Evolutionary conservation across 805 yeast genomes (phyloP), one percentile per base, ranked within the genome.

Genomic region (Candida awuae): DNA sequence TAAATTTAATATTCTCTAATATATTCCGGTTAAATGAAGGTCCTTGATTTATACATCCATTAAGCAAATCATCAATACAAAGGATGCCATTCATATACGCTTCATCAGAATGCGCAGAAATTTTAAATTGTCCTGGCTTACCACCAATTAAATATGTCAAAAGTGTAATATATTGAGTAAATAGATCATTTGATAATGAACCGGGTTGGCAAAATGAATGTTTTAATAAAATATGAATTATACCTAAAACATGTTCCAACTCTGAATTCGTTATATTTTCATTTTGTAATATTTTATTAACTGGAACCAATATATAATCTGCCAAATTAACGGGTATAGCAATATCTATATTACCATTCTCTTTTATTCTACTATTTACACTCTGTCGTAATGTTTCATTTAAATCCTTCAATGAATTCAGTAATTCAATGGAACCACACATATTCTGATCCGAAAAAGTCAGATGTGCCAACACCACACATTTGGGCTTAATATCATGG

Each of bases 281-380:
- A 31, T 69, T 69, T 40, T 71, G 70, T 29, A 80, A 55, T 8
- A 80, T 51, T 38, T 70, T 68, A 1, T 76, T 68, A 3, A 80
- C 49, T 0, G 87, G 86, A 10, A 75, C 68, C 54, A 77, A 77
- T 1, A 79, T 65, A 42, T 78, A 77, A 44, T 79, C 83, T 0
- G 81, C 81, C 15, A 78, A 50, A 19, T 61, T 62, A 1, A 62
- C 45, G 0, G 74, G 60, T 1, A 69, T 32, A 5, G 30, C 38
- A n/a, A n/a, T n/a, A 8, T 46, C 19, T 2, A 21, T 18, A 14
- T 29, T 35, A n/a, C 16, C 34, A 26, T 34, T 36, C 8, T 21
- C 8, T n/a, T 18, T 26, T 10, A 13, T 16, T 22, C 23, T 34
- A 15, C 25, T 18, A 18, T 26, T 21, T 8, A 37, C 12, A 12